Evolutionary conservation across 2,329 filamentous ascomycete genomes (phyloP), one percentile per base, ranked within the genome.

Genomic region (Waltergamsia citrina): DNA sequence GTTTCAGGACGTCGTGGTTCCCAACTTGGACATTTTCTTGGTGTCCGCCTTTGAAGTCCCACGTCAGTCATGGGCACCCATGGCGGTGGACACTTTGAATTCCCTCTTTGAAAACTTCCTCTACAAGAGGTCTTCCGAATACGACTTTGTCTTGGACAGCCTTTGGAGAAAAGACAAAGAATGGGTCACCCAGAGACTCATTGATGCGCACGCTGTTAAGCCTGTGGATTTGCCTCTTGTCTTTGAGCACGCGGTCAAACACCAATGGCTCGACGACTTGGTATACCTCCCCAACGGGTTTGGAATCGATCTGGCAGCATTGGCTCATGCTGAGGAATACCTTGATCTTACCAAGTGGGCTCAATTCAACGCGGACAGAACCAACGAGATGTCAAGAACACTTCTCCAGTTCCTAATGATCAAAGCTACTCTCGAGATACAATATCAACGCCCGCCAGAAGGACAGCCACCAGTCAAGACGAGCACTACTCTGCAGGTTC

Each of bases 81-180:
- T 87, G 57, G 83, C 85, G 18, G 72, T 78, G 22, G 82, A 88
- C 36, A 86, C 84, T 0, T 59, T 88, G 19, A 79, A 75, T 39
- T 82, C 83, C 11, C 65, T 90, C 2, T 90, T 95, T 46, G 79
- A 85, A 33, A 82, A 83, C 9, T 95, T 94, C 52, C 67, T 95
- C 19, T 73, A 79, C 49, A 88, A 88, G 55, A 74, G 78, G 36
- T 78, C 86, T 9, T 71, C 79, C 5, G 76, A 88, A 36, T 83
- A 85, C 53, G 80, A 88, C 43, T 93, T 95, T 42, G 90, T 94
- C 11, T 72, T 98, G 37, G 81, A 94, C 51, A 88, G 86, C 38
- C 63, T 94, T 6, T 96, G 90, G 88, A 80, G 82, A 45, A 87
- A 92, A 51, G 86, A 96, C 52, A 84, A 80, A 44, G 72, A 81